phyloP scores from a whole-genome alignment of 345 rosid species.

The Anacardium occidentale region DNA sequence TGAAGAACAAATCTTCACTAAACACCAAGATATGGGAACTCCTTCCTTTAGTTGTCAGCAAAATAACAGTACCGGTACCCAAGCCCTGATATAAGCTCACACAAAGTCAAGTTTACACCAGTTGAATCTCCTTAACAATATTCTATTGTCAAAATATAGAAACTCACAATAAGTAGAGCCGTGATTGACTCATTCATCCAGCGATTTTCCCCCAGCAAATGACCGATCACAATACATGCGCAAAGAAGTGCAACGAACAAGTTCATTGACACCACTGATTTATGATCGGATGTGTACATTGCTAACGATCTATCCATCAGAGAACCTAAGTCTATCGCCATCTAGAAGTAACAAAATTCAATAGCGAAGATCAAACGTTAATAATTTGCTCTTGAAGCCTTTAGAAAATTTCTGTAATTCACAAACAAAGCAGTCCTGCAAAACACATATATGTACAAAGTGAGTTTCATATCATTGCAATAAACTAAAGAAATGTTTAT shows the following conservation, averaged over 20 bases:
- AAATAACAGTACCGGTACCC: constrained; percentile 79
- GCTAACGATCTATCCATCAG: constrained; percentile 31
- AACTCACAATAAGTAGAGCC: constrained; percentile 78
- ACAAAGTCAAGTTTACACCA: not conserved
- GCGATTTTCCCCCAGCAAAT: constrained; percentile 67
- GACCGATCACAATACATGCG: constrained; percentile 81
- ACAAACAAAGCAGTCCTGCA: constrained; percentile 8
- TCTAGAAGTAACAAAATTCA: constrained; percentile 6
- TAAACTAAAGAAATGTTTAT: not conserved
- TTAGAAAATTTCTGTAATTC: not conserved
- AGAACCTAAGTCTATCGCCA: constrained; percentile 40
- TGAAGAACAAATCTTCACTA: constrained; percentile 96
- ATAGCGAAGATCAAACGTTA: not conserved
- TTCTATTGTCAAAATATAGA: not conserved
- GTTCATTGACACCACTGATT: constrained; percentile 82
- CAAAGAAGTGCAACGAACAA: constrained; percentile 85
- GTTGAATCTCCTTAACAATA: not conserved
- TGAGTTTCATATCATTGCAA: not conserved
- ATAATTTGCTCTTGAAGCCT: too few species aligned
- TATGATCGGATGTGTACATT: constrained; percentile 54
- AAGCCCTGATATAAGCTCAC: constrained; percentile 57
- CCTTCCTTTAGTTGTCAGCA: constrained; percentile 71
- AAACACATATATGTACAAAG: not conserved
- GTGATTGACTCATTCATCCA: constrained; percentile 98
- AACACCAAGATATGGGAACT: constrained; percentile 83